Conservation (phyloP, 2,329 filamentous ascomycete species). For the Chaetothyriales sp. region DNA sequence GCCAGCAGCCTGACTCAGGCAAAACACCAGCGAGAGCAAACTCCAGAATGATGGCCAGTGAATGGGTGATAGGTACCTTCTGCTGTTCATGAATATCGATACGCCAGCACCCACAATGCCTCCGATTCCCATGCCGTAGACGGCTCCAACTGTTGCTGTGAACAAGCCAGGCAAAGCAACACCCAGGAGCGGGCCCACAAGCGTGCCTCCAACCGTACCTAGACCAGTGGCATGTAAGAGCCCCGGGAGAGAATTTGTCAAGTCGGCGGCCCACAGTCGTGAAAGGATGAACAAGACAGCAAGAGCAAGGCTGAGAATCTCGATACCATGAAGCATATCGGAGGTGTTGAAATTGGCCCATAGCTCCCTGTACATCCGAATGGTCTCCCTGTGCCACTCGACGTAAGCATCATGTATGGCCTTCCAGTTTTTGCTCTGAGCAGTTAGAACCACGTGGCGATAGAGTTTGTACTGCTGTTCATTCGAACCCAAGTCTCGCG, state of each 20-base stretch:
- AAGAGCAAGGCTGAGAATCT: constrained; percentile 55
- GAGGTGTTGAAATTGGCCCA: constrained; percentile 88
- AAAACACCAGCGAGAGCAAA: constrained; percentile 70
- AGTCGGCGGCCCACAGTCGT: constrained; percentile 40
- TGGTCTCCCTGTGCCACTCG: constrained; percentile 63
- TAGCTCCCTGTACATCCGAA: constrained; percentile 64
- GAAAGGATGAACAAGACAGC: constrained; percentile 61
- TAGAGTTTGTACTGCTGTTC: constrained; percentile 7
- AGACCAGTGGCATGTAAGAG: constrained; percentile 39
- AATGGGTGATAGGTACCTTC: constrained; percentile 22
- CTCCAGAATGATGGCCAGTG: constrained; percentile 64
- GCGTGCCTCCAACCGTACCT: constrained; percentile 34
- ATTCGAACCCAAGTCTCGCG: constrained; percentile 11
- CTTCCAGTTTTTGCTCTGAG: constrained; percentile 20
- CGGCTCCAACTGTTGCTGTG: constrained; percentile 16
- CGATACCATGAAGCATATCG: constrained; percentile 70
- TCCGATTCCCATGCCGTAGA: constrained; percentile 29
- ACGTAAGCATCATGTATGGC: constrained; percentile 45
- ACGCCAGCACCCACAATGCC: constrained; percentile 29
- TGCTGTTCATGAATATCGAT: constrained; percentile 24
- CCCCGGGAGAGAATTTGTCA: constrained; percentile 39
- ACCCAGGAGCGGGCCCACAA: constrained; percentile 17
- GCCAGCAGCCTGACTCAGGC: constrained; percentile 74
- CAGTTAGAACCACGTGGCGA: constrained; percentile 22
- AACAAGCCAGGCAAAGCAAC: constrained; percentile 8